Evolutionary conservation across 31 red algal species (phyloP).

Genomic region (Endocladia muricata): DNA sequence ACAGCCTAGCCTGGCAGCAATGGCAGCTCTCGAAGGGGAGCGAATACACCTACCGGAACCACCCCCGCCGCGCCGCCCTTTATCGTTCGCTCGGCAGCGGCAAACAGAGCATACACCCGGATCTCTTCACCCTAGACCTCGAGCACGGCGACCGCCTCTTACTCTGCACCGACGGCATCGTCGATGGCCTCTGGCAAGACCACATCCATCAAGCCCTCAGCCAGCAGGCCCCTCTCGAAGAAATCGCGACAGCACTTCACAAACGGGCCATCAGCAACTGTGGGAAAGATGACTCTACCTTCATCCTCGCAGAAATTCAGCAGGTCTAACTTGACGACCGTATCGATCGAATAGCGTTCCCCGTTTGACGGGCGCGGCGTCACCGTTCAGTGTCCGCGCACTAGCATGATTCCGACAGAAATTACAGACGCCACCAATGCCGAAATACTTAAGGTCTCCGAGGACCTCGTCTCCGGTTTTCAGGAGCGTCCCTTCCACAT

Average conservation of each 20-base stretch:
- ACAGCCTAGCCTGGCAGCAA: not conserved
- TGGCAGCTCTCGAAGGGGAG: not conserved
- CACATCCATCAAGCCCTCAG: not conserved
- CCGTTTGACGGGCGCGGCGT: too few relatives aligned
- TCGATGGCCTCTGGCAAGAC: not conserved
- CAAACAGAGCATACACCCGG: not conserved
- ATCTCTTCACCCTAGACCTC: not conserved
- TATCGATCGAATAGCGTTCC: too few relatives aligned
- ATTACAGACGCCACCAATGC: not conserved
- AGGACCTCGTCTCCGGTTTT: not conserved
- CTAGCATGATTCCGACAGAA: slow-evolving; percentile 1
- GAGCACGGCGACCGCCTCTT: not conserved
- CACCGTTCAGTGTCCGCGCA: too few relatives aligned
- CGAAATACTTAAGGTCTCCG: not conserved
- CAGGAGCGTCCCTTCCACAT: not conserved
- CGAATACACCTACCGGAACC: not conserved
- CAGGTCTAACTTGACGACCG: too few relatives aligned
- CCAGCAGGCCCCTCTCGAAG: not conserved
- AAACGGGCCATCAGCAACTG: not conserved
- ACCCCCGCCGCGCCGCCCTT: not conserved
- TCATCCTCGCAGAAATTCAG: too few relatives aligned
- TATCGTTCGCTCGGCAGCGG: not conserved
- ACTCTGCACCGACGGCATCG: not conserved
- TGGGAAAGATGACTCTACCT: slow-evolving; percentile 7
- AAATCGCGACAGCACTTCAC: not conserved